Conservation (phyloP, 768 basidiomycete species). For the Trametes elegans region DNA sequence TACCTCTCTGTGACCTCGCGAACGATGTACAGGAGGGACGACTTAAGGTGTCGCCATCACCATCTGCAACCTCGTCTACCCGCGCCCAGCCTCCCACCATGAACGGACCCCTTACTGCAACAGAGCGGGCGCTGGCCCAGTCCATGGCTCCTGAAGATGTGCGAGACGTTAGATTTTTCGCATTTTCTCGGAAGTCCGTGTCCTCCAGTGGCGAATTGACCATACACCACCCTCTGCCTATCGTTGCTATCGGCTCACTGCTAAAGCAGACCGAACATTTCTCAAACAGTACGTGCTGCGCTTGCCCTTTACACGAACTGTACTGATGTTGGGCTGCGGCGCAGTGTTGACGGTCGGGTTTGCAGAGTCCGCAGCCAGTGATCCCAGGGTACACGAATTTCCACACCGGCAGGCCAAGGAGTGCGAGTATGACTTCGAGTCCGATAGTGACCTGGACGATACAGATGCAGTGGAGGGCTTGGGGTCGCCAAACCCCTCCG, state of each 20-base stretch:
- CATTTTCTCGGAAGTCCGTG: neutral
- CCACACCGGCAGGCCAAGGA: neutral
- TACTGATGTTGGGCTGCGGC: neutral
- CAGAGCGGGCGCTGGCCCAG: neutral
- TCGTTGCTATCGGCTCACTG: conserved; percentile 4
- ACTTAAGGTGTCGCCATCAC: too few species aligned
- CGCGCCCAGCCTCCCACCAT: too few species aligned
- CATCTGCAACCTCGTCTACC: too few species aligned
- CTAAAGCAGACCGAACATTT: conserved; percentile 9
- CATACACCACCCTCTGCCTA: neutral
- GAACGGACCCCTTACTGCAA: neutral
- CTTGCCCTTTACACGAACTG: neutral
- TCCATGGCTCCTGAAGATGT: neutral
- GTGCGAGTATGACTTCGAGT: neutral
- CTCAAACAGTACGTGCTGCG: neutral
- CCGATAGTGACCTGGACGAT: neutral
- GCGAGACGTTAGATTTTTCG: conserved; percentile 4
- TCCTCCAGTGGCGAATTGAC: neutral
- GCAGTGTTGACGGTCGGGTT: neutral
- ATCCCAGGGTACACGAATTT: neutral
- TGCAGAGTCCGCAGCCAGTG: neutral
- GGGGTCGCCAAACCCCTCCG: too few species aligned
- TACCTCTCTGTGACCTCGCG: too few species aligned
- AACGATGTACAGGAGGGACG: too few species aligned
- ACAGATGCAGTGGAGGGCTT: too few species aligned